Evolutionary conservation across 148 eudicot genomes (phyloP).

Genomic region (Rhododendron mucronatum): DNA sequence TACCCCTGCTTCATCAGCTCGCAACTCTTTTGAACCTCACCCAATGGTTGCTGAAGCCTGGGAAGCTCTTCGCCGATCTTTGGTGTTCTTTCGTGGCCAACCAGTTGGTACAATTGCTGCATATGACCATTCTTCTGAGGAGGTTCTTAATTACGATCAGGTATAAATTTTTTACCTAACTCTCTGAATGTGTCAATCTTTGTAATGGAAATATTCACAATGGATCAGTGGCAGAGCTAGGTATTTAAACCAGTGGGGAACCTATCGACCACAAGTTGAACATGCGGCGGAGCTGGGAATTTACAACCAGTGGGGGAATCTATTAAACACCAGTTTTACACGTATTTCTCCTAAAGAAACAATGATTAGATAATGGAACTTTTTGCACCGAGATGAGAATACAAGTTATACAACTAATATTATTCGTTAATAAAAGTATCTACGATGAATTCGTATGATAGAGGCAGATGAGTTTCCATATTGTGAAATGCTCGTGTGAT

Average conservation of each 20-base stretch:
- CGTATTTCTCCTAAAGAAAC: background rate
- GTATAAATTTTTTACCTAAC: conserved; percentile 23
- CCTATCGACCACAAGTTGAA: background rate
- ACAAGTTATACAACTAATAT: background rate
- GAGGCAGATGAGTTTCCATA: background rate
- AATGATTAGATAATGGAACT: background rate
- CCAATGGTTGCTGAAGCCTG: conserved; percentile 99
- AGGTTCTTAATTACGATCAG: conserved; percentile 96
- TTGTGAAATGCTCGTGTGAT: background rate
- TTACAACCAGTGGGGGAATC: background rate
- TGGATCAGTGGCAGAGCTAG: background rate
- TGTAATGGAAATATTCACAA: background rate
- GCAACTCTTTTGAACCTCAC: conserved; percentile 94
- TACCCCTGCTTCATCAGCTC: conserved; percentile 85
- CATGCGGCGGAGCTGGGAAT: background rate
- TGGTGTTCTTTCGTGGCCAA: conserved; percentile 75
- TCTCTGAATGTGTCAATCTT: background rate
- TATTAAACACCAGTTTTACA: background rate
- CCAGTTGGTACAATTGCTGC: conserved; percentile 98
- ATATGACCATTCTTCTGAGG: conserved; percentile 93
- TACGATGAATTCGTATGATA: background rate
- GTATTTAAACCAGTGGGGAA: background rate
- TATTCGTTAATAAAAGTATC: background rate
- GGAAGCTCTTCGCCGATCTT: conserved; percentile 89
- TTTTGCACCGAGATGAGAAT: background rate